Evolutionary conservation across 371 early-diverging fungal species (phyloP), one percentile per base, ranked within the genome.

Genomic region (Mucor velutinosus): DNA sequence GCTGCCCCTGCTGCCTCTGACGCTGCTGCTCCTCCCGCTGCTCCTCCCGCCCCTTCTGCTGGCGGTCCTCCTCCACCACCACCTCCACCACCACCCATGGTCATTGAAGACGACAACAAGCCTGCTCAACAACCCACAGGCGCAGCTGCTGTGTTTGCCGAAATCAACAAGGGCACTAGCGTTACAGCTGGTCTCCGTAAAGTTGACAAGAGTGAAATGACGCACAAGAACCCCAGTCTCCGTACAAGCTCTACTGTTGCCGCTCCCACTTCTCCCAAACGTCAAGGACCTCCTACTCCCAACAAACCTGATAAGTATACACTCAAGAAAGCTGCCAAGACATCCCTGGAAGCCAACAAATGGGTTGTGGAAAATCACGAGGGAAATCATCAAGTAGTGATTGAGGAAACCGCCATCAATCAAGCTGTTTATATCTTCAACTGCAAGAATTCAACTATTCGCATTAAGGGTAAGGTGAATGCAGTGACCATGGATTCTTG

Each of bases 181-280:
- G 83, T 97, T 59, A 97, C 97, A 8, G 70, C 92, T 25, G 92
- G 91, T 15, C 82, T 98, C 70, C 91, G 92, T 61, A 97, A 97
- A 81, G 99, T 98, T 0, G 96, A 96, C 66, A 93, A 91, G 82
- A 87, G 87, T 61, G 90, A 98, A 76, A 97, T 97, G 97, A 97
- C 97, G 14, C 97, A 97, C 86, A 98, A 98, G 81, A 97, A 97
- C 84, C 97, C 97, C 0, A 87, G 83, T 19, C 78, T 97, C 19
- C 89, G 97, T 25, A 88, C 87, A 4, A 72, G 84, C 39, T 81
- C 88, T 33, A 77, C 85, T 51, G 93, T 91, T 2, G 35, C 62
- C 1, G 37, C 64, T 14, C 70, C 73, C 19, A 70, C 81, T 30
- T 63, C 73, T n/a, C 79, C 84, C 3, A 87, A 87, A 71, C 82